Evolutionary conservation across 176 grass and related monocot species (phyloP), one percentile per base, ranked within the genome.

Genomic region (Triticum turgidum): DNA sequence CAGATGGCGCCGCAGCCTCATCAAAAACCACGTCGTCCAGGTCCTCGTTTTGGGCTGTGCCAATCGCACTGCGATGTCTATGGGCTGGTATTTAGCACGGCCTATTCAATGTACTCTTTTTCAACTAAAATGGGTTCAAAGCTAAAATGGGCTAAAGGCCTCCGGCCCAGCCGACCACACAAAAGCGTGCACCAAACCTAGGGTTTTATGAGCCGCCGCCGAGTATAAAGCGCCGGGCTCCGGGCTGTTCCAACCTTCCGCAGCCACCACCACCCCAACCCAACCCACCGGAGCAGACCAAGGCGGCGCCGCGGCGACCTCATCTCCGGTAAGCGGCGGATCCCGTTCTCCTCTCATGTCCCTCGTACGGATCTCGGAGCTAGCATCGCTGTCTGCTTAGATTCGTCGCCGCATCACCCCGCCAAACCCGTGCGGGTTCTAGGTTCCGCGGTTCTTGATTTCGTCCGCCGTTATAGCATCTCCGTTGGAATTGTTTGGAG

Each of bases 171-270:
- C 0, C 1, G 6, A 72, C 34, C 30, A 76, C 68, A 80, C 2
- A 1, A 76, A 51, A 51, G 15, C 18, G 2, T 9, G 7, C 1
- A 68, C 9, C 10, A 78, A n/a, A 85, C 29, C 86, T 91, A 91
- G 90, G 90, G 90, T 91, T 88, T 88, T 88, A 56, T 34, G 77
- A 56, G 77, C 64, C 54, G 54, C 54, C 54, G 24, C 69, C 12
- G 7, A 0, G 7, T 91, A 85, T 88, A 91, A 91, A 85, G 49
- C 4, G 8, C 51, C 38, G 59, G 69, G 8, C 80, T 80, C 84
- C 58, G 20, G 14, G 15, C 21, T 38, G 6, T 6, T 2, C 11
- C 33, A n/a, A 2, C 11, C 62, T 59, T 72, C 34, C 64, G 72
- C 78, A 85, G 82, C 82, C 82, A 76, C 82, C 70, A 44, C 77